Percentiles rank a stretch among this genome's conserved stretches.
Conservation (phyloP, 352 stramenopile species). For the Phytopythium cucurbitacearum region DNA sequence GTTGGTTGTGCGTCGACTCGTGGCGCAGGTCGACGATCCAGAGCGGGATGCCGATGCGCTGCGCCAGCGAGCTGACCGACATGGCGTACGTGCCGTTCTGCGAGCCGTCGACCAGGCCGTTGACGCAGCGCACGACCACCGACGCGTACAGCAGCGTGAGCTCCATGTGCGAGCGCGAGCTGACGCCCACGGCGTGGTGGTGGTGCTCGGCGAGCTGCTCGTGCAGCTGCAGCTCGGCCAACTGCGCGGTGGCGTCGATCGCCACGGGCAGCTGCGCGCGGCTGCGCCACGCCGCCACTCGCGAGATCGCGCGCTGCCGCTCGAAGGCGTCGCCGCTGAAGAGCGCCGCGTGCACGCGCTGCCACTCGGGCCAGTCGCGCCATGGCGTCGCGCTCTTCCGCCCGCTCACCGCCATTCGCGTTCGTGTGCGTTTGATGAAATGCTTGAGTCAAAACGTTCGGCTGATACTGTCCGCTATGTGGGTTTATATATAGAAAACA, state of each 20-base stretch:
- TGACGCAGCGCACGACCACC: constrained; percentile 74
- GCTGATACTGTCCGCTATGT: no score
- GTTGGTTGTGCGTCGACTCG: constrained; percentile 91
- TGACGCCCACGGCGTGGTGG: constrained; percentile 61
- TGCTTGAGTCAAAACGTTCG: background rate
- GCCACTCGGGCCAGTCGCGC: constrained; percentile 76
- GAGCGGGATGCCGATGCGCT: constrained; percentile 87
- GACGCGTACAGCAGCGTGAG: constrained; percentile 65
- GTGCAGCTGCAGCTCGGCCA: constrained; percentile 74
- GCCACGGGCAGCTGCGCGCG: constrained; percentile 70
- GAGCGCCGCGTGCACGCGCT: constrained; percentile 51
- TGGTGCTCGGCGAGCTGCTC: constrained; percentile 63
- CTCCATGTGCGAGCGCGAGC: constrained; percentile 75
- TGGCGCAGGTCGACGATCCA: constrained; percentile 94
- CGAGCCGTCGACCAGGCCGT: constrained; percentile 77
- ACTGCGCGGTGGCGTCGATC: constrained; percentile 70
- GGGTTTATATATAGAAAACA: no score
- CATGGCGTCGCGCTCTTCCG: constrained; percentile 48
- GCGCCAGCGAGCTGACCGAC: constrained; percentile 72
- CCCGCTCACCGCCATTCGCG: constrained; percentile 29
- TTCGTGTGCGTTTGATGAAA: background rate
- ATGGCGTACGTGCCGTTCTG: constrained; percentile 75
- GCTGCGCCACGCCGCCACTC: constrained; percentile 63
- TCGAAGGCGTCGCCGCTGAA: constrained; percentile 39
- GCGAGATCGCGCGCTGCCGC: constrained; percentile 52